phyloP scores from a whole-genome alignment of 805 yeast genomes.

The Candida patagonica region DNA sequence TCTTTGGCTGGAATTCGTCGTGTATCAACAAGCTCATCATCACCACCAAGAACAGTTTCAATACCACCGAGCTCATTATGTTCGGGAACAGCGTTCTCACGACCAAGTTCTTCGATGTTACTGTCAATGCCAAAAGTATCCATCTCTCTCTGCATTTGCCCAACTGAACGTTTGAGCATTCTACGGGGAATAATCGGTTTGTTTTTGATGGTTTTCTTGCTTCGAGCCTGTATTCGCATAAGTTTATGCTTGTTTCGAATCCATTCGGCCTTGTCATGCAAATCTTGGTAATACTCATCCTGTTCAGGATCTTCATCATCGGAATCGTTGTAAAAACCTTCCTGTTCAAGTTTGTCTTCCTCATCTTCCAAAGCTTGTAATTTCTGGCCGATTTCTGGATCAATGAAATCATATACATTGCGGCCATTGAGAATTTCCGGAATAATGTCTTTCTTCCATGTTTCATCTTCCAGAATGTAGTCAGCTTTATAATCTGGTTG shows the following conservation, averaged over 20 bases:
- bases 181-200: constrained; percentile 87
- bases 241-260: constrained; percentile 90
- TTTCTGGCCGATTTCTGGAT: constrained; percentile 89
- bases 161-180: constrained; percentile 51
- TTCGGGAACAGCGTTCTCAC: constrained; percentile 11
- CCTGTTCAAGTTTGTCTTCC: constrained; percentile 85
- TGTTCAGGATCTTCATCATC: constrained; percentile 53
- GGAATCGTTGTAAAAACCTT: constrained; percentile 94
- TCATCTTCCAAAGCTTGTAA: constrained; percentile 93
- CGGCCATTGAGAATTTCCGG: constrained; percentile 95
- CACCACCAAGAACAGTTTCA: constrained; percentile 56
- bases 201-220: constrained; percentile 79
- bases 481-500: constrained; percentile 89
- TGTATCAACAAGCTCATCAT: constrained; percentile 26
- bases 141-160: constrained; percentile 83
- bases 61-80: constrained; percentile 46
- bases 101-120: constrained; percentile 43
- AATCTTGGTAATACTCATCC: constrained; percentile 57
- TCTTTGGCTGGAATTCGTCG: constrained; percentile 39
- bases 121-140: constrained; percentile 82
- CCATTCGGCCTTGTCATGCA: constrained; percentile 86
- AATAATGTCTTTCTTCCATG: constrained; percentile 95
- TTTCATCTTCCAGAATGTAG: constrained; percentile 87
- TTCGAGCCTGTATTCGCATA: constrained; percentile 83
- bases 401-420: constrained; percentile 95